Percentiles rank a stretch among this genome's conserved stretches.
Evolutionary conservation across 768 basidiomycete species (phyloP).

Genomic region (Leccinellum rugosiceps): DNA sequence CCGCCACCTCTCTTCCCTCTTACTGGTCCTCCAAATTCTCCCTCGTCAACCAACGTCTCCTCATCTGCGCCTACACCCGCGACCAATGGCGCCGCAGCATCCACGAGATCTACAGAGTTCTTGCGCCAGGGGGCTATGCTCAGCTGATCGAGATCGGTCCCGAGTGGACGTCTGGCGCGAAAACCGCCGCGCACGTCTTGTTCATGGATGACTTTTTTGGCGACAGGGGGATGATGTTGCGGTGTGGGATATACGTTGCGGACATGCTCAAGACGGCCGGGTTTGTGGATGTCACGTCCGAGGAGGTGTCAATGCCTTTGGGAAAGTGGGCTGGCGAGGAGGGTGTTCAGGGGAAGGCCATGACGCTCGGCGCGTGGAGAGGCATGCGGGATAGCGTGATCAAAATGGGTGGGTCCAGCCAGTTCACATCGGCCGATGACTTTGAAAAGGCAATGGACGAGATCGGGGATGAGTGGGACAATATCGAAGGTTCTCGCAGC

Average conservation of each 20-base stretch:
- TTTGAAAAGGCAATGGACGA: conserved; percentile 17
- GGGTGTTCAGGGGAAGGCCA: conserved; percentile 16
- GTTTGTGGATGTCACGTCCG: conserved; percentile 16
- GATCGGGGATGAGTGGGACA: conserved; percentile 26
- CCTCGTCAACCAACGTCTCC: conserved; percentile 33
- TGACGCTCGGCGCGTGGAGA: conserved; percentile 17
- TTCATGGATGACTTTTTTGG: conserved; percentile 13
- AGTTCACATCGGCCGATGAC: conserved; percentile 16
- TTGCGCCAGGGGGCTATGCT: conserved; percentile 31
- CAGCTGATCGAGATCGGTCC: conserved; percentile 32
- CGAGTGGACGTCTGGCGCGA: conserved; percentile 12
- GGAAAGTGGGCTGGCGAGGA: conserved; percentile 26
- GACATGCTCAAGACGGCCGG: conserved; percentile 21
- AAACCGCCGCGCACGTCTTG: conserved; percentile 6
- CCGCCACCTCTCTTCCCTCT: conserved; percentile 26
- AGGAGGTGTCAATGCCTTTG: conserved; percentile 17
- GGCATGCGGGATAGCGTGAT: conserved; percentile 24
- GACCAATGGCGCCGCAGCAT: conserved; percentile 28
- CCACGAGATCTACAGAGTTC: conserved; percentile 29
- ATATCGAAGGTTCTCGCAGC: conserved; percentile 11
- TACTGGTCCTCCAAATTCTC: conserved; percentile 31
- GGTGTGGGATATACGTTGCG: conserved; percentile 9
- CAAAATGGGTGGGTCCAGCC: conserved; percentile 13
- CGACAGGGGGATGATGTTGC: conserved; percentile 6
- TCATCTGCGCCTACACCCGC: conserved; percentile 26